A percentile compares a stretch with the other conserved stretches of the same genome.
These are phyloP conservation scores for Penicillium fuscoglaucum DNA, from an alignment of 2,329 filamentous ascomycete species.

Conservation along the genomic window DNA sequence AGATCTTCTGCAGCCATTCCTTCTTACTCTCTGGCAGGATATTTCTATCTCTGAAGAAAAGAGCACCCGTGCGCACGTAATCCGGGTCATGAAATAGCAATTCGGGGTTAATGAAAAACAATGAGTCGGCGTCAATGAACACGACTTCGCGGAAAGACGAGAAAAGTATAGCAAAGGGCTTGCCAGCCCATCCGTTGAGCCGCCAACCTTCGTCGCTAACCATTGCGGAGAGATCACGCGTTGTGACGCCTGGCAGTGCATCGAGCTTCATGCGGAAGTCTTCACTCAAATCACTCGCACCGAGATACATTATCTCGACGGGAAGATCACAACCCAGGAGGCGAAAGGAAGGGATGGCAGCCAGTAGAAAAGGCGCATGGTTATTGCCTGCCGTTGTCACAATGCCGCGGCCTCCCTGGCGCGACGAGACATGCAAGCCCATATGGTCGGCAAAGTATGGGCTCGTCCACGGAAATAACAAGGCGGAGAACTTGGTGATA, in stretches of 20 bases:
- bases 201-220: not conserved
- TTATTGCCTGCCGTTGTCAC: not conserved
- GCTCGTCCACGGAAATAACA: not conserved
- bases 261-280: not conserved
- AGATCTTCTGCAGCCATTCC: not conserved
- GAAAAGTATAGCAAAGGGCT: not conserved
- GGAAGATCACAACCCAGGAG: not conserved
- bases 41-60: not conserved
- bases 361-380: not conserved
- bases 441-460: slow-evolving; percentile 2
- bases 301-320: not conserved
- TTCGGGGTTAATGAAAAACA: not conserved
- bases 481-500: not conserved
- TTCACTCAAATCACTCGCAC: not conserved
- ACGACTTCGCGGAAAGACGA: not conserved
- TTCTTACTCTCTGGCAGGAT: not conserved
- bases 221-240: not conserved
- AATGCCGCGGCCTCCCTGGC: not conserved
- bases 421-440: not conserved
- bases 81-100: not conserved
- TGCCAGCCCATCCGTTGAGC: not conserved
- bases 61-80: not conserved
- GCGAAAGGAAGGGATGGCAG: not conserved
- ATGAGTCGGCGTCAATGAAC: not conserved
- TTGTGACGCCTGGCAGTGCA: not conserved